phyloP scores from a whole-genome alignment of 768 basidiomycete species.

The Kwoniella newhampshirensis region DNA sequence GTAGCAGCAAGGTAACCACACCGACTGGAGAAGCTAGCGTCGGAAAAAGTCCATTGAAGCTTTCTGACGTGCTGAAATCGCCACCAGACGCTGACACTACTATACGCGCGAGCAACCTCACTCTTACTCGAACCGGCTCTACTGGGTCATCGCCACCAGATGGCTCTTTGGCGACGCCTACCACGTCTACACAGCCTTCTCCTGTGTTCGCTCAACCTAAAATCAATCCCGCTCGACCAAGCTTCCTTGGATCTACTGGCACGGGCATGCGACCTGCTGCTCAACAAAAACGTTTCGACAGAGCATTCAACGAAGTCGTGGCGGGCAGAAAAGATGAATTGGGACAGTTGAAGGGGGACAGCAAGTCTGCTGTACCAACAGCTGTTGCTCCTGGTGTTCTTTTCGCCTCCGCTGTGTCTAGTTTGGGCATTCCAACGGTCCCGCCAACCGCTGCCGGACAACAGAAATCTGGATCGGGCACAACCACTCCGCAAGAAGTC shows the following conservation, averaged over 20 bases:
- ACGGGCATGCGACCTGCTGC: slow-evolving; percentile 7
- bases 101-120: slow-evolving; percentile 8
- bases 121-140: slow-evolving; percentile 22
- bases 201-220: slow-evolving; percentile 42
- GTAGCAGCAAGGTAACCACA: slow-evolving; percentile 32
- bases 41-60: slow-evolving; percentile 23
- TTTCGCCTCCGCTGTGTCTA: slow-evolving; percentile 36
- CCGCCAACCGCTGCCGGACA: slow-evolving; percentile 24
- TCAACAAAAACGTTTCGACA: slow-evolving; percentile 38
- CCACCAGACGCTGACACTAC: slow-evolving; percentile 27
- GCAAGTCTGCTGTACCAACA: slow-evolving; percentile 16
- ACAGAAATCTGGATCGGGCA: slow-evolving; percentile 1
- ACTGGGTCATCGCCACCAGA: slow-evolving; percentile 42
- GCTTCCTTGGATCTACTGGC: slow-evolving; percentile 30
- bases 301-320: slow-evolving; percentile 48
- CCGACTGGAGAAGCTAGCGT: slow-evolving; percentile 28
- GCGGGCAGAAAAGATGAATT: slow-evolving; percentile 22
- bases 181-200: slow-evolving; percentile 39
- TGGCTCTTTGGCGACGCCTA: slow-evolving; percentile 36
- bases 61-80: slow-evolving; percentile 44
- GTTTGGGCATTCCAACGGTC: slow-evolving; percentile 39
- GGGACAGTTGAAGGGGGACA: slow-evolving; percentile 9
- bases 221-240: slow-evolving; percentile 25
- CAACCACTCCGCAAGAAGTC: slow-evolving; percentile 6
- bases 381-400: slow-evolving; percentile 48